Percentiles rank a stretch among this genome's conserved stretches.
These are phyloP conservation scores for Starmera amethionina DNA, from an alignment of 805 yeast species.

Conservation along the genomic window DNA sequence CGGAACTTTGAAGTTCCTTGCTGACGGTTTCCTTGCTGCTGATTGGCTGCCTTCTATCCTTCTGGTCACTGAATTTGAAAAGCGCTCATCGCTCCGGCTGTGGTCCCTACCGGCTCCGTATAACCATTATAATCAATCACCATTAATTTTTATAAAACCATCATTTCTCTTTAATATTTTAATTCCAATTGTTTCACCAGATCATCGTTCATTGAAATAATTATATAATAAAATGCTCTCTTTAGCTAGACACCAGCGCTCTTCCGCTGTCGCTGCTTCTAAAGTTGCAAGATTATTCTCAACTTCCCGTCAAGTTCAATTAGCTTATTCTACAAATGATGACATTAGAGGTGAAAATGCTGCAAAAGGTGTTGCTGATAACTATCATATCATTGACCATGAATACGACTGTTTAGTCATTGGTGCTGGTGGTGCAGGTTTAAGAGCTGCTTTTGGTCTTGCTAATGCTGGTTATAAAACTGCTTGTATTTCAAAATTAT, in stretches of 20 bases:
- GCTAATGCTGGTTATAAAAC: constrained; percentile 97
- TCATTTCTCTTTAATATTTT: too few relatives aligned
- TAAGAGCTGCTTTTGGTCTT: constrained; percentile 96
- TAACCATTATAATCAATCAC: too few relatives aligned
- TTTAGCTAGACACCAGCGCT: neutral
- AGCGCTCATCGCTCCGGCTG: too few relatives aligned
- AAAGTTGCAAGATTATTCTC: constrained; percentile 10
- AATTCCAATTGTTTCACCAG: too few relatives aligned
- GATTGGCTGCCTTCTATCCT: too few relatives aligned
- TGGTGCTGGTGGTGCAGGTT: constrained; percentile 99
- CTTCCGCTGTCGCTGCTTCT: neutral
- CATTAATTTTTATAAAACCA: too few relatives aligned
- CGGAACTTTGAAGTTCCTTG: too few relatives aligned
- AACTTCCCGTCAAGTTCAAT: constrained; percentile 11
- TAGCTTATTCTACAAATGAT: constrained; percentile 25
- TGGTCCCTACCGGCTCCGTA: too few relatives aligned
- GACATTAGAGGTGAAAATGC: constrained; percentile 41
- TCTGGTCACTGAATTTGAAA: too few relatives aligned
- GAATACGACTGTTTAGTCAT: constrained; percentile 97
- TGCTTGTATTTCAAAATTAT: constrained; percentile 92
- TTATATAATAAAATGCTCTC: neutral
- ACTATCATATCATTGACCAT: constrained; percentile 91
- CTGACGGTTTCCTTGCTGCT: too few relatives aligned
- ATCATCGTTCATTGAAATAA: neutral
- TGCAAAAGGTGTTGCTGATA: constrained; percentile 44